Conservation (phyloP, 2,329 filamentous ascomycete species). For the Xylariales sp. region DNA sequence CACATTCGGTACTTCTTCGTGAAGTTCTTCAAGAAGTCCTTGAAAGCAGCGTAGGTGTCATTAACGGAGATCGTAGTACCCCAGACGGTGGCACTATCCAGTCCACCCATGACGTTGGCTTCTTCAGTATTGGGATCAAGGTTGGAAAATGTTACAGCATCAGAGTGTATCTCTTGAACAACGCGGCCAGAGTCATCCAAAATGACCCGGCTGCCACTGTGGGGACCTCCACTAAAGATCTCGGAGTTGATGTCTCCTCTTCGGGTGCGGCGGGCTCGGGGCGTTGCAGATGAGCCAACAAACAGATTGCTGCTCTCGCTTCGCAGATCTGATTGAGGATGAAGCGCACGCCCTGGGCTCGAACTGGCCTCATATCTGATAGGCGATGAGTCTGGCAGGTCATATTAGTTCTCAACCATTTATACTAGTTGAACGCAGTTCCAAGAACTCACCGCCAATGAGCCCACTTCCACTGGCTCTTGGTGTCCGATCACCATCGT, state of each 20-base stretch:
- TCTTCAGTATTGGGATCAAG: constrained; percentile 83
- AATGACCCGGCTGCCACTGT: constrained; percentile 49
- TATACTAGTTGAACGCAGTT: no score
- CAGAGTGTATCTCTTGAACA: constrained; percentile 52
- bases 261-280: constrained; percentile 51
- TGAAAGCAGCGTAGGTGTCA: constrained; percentile 82
- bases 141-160: constrained; percentile 57
- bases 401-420: no score
- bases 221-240: constrained; percentile 52
- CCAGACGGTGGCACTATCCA: constrained; percentile 83
- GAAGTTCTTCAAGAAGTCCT: constrained; percentile 89
- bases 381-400: constrained; percentile 73
- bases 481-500: constrained; percentile 65
- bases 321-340: constrained; percentile 64
- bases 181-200: constrained; percentile 56
- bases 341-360: constrained; percentile 65
- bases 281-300: constrained; percentile 58
- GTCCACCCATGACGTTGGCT: constrained; percentile 79
- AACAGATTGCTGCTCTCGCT: constrained; percentile 88
- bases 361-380: constrained; percentile 89
- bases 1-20: constrained; percentile 93
- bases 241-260: constrained; percentile 88
- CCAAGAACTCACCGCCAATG: constrained; percentile 54
- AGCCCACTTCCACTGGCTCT: constrained; percentile 53
- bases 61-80: constrained; percentile 94